Evolutionary conservation across 768 basidiomycete species (phyloP).

Genomic region (Neoboletus brunneissimus): DNA sequence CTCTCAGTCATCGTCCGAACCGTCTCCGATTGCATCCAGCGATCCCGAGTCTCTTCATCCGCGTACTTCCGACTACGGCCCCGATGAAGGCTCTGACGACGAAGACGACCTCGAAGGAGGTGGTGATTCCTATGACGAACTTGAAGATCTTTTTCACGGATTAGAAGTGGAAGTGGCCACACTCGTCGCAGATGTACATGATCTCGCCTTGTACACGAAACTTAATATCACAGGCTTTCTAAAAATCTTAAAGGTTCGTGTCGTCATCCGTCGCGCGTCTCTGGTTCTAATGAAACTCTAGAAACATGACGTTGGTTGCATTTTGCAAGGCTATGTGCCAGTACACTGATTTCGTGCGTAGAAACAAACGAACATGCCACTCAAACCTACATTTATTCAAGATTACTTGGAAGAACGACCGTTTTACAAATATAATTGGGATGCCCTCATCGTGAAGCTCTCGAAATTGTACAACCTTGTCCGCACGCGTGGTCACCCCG

Average conservation of each 20-base stretch:
- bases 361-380: constrained; percentile 87
- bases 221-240: constrained; percentile 98
- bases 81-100: constrained; percentile 70
- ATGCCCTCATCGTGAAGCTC: constrained; percentile 92
- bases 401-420: constrained; percentile 92
- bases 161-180: constrained; percentile 94
- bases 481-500: constrained; percentile 91
- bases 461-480: constrained; percentile 95
- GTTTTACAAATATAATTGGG: constrained; percentile 97
- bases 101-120: constrained; percentile 45
- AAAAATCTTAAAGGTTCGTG: constrained; percentile 87
- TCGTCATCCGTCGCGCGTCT: neutral
- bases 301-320: constrained; percentile 84
- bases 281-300: constrained; percentile 28
- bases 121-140: constrained; percentile 61
- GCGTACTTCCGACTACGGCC: constrained; percentile 41
- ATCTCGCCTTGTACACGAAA: constrained; percentile 91
- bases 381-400: constrained; percentile 87
- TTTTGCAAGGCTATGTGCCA: neutral
- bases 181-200: constrained; percentile 90
- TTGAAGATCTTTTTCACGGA: constrained; percentile 82
- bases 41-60: constrained; percentile 59
- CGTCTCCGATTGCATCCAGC: constrained; percentile 23
- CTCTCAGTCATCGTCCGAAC: constrained; percentile 23
- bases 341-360: constrained; percentile 32